Evolutionary conservation across 2,329 filamentous ascomycete genomes (phyloP), one percentile per base, ranked within the genome.

Genomic region (Apiospora rasikravindrae): DNA sequence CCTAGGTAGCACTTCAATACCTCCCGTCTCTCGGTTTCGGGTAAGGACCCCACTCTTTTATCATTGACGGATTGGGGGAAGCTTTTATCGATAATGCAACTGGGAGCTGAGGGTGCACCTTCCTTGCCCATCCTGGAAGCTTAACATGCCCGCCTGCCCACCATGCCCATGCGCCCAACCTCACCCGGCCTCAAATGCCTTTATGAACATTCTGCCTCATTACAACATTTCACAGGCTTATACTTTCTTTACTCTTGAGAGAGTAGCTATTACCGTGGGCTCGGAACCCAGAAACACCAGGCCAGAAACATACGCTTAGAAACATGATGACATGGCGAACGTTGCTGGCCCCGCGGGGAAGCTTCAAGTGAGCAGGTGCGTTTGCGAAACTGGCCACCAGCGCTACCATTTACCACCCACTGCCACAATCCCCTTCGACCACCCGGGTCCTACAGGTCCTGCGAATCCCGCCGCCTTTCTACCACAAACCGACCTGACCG

Each of bases 301-400:
- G 53, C 53, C 53, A 61, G 53, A 61, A 61, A 33, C 53, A 29
- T 37, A 33, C 57, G 33, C 57, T n/a, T 11, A 40, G 37, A 64
- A 64, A 24, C 44, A 66, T 40, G 68, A 67, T 67, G 45, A 67
- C 67, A 73, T 73, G 72, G 69, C 67, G 67, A 51, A 67, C 69
- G 57, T 49, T 40, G 57, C 37, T 71, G 57, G 47, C 42, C 53
- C 57, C 47, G 44, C 29, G 37, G 61, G 70, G 68, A 61, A 67
- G 53, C 68, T 72, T 51, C 70, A 70, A 70, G 57, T 73, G 49
- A 72, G 69, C 72, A 66, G 64, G 47, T 70, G 72, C 69, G 45
- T 66, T 57, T 71, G 66, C 66, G 72, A 73, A 69, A 73, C 72
- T 26, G 72, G 37, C 8, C 69, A 70, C 33, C 57, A 71, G 45